Conservation (phyloP, 768 basidiomycete species). For the Lentinula detonsa region DNA sequence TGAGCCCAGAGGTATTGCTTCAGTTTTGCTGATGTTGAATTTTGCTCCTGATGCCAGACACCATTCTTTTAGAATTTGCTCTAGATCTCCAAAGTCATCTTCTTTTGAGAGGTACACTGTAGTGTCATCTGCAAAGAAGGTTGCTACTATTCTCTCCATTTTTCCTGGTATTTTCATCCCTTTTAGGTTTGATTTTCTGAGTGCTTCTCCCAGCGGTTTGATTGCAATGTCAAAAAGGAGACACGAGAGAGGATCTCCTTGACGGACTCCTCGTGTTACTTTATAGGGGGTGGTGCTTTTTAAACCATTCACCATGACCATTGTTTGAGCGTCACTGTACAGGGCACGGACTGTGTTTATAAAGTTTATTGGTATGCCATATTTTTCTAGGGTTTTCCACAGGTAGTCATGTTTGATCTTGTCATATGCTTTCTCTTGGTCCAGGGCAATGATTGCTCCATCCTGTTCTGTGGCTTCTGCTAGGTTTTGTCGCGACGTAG, state of each 20-base stretch:
- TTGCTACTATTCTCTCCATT: constrained; percentile 18
- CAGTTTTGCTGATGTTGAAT: constrained; percentile 36
- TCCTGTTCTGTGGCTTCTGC: too few relatives aligned
- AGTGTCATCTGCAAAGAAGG: constrained; percentile 28
- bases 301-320: constrained; percentile 18
- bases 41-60: constrained; percentile 31
- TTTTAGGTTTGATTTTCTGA: constrained; percentile 22
- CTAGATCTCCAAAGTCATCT: constrained; percentile 13
- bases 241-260: constrained; percentile 34
- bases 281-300: constrained; percentile 9
- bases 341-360: constrained; percentile 14
- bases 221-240: constrained; percentile 7
- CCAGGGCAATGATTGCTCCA: too few relatives aligned
- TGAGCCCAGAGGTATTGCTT: constrained; percentile 16
- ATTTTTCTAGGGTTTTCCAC: not conserved
- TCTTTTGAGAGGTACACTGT: too few relatives aligned
- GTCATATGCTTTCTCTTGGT: not conserved
- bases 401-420: constrained; percentile 14
- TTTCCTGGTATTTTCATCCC: constrained; percentile 17
- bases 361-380: constrained; percentile 8
- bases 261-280: constrained; percentile 21
- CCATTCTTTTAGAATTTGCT: constrained; percentile 27
- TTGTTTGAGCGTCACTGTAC: constrained; percentile 14
- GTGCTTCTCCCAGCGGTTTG: constrained; percentile 5
- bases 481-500: too few relatives aligned